Evolutionary conservation across 1,284 basidiomycete species (phyloP), one percentile per base, ranked within the genome.

Genomic region (Tilletiaria anomala): DNA sequence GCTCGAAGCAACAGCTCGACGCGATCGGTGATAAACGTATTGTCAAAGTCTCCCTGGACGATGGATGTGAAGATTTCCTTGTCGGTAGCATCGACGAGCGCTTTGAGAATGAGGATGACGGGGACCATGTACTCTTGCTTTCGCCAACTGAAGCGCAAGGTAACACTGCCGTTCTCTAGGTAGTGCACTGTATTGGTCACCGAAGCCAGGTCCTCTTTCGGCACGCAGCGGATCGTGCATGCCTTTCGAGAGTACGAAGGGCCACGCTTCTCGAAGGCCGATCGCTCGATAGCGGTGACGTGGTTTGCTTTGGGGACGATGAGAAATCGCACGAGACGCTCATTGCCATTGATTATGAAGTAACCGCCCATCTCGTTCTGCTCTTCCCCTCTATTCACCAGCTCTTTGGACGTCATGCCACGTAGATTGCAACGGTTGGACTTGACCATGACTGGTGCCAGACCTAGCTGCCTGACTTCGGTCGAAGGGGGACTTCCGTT

Each of bases 101-200:
- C 89, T 67, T 97, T 97, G 56, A 99, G 76, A 57, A 97, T 76
- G 49, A 99, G 78, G 78, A 97, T 88, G 65, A 96, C 82, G 3
- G 93, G 93, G 34, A 97, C 85, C 65, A 96, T 89, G 70, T 94
- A 99, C 74, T 99, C 93, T 65, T 93, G 85, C 71, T 97, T 99
- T 41, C 89, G 73, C 87, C 86, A 96, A 62, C 80, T 87, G 72
- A 97, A 97, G 16, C 93, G 79, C 17, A 97, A 70, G 71, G 89
- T 97, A 11, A 89, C 83, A 53, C 80, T 89, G 34, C 93, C 93
- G 62, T 93, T 94, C 15, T 86, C 82, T 24, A 97, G 79, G 68
- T 97, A 99, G 68, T 99, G 93, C 29, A 97, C 76, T 14, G 84
- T 87, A 70, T 97, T 97, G 40, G 93, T 99, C 32, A 66, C 48